Conservation (phyloP, 768 basidiomycete species). For the Suillus spraguei region DNA sequence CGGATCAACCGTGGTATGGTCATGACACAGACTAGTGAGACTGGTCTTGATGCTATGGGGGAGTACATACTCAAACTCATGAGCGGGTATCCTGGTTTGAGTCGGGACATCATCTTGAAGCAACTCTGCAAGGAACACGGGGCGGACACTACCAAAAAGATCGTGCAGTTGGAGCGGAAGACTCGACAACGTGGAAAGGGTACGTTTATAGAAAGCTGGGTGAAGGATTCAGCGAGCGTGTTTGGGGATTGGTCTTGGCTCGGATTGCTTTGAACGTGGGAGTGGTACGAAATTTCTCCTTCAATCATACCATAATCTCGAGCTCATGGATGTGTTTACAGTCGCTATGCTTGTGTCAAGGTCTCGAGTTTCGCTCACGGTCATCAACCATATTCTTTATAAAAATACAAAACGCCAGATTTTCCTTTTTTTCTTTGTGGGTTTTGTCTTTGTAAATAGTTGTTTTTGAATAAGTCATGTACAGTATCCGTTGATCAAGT, state of each 20-base stretch:
- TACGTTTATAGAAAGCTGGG: neutral
- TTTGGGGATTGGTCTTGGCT: constrained; percentile 2
- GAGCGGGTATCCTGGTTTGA: constrained; percentile 21
- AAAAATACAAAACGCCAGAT: neutral
- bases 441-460: neutral
- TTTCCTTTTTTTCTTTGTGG: neutral
- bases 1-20: constrained; percentile 14
- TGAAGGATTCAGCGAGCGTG: neutral
- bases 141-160: neutral
- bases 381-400: neutral
- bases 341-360: neutral
- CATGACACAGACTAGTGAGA: constrained; percentile 8
- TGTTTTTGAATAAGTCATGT: neutral
- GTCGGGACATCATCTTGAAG: constrained; percentile 10
- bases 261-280: neutral
- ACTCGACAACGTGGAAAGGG: neutral
- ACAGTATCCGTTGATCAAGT: neutral
- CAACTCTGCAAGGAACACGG: constrained; percentile 1
- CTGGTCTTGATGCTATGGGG: constrained; percentile 13
- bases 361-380: neutral
- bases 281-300: neutral
- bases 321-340: neutral
- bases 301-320: neutral
- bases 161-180: neutral
- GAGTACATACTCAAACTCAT: constrained; percentile 24